phyloP scores from a whole-genome alignment of 164 flowering plant species.

The Amborella trichopoda region DNA sequence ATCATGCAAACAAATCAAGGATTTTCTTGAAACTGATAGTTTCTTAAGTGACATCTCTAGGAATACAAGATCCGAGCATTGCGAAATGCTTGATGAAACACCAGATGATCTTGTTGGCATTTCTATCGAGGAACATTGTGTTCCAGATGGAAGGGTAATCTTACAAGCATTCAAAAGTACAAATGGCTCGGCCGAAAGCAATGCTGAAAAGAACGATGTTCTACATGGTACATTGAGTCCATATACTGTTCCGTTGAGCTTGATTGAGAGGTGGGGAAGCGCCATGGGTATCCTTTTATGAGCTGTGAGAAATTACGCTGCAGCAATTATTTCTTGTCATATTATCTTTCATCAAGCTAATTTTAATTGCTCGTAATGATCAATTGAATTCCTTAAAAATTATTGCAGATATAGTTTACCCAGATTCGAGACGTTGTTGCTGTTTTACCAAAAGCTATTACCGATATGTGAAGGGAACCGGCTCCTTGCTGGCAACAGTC shows the following conservation, averaged over 20 bases:
- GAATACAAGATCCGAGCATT: neutral
- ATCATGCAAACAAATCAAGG: constrained; percentile 52
- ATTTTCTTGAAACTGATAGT: constrained; percentile 50
- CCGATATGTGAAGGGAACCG: constrained; percentile 94
- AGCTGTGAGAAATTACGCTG: too few species aligned
- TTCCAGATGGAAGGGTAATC: neutral
- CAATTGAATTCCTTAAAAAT: constrained; percentile 27
- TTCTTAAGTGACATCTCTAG: neutral
- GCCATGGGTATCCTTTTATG: constrained; percentile 94
- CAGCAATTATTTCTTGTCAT: too few species aligned
- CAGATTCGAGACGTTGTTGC: constrained; percentile 87
- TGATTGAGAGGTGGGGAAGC: constrained; percentile 89
- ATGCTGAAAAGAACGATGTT: constrained; percentile 16
- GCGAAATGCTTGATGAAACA: constrained; percentile 9
- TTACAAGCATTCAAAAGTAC: neutral
- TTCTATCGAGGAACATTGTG: neutral
- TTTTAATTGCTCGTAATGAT: too few species aligned
- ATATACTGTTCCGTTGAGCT: constrained; percentile 54
- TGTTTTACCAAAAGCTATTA: constrained; percentile 97
- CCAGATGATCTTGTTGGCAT: neutral
- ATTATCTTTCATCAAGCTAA: too few species aligned
- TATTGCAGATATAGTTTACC: constrained; percentile 73
- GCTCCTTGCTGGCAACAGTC: constrained; percentile 76
- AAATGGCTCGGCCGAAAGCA: constrained; percentile 3
- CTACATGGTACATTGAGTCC: constrained; percentile 12